Base-by-base conservation (phyloP, 2,329 filamentous ascomycete species). In the Dactylellina haptotyla region DNA sequence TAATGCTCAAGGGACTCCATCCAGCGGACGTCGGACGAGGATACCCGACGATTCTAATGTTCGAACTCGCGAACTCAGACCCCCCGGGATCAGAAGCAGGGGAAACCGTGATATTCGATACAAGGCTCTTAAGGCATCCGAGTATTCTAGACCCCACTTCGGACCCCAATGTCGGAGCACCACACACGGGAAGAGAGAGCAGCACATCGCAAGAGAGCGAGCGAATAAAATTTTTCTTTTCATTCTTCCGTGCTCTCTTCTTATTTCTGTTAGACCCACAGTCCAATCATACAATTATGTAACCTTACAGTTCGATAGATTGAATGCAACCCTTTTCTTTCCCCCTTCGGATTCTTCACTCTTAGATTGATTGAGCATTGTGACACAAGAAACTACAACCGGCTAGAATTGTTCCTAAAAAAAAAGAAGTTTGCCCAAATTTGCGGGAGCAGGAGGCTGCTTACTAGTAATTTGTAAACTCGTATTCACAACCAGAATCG, bases 391-490 rank as follows among this genome's bases (percentile, higher is more conserved):
- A 28, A 32, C n/a, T 20, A 6, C 32, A 34, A 6, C 6, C 32
- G 32, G 32, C 14, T 34, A 14, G 32, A 14, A 34, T 34, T 6
- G 32, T 34, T n/a, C n/a, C n/a, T n/a, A 57, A 20, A 32, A 16
- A 26, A 61, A 61, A 25, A 51, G 48, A 51, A 25, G 16, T 3
- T 32, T 45, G 56, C 20, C 46, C 51, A 59, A 58, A 58, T 50
- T 64, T 30, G 43, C 41, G 57, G 28, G 54, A 30, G 51, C 34
- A 59, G 26, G 50, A 57, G 43, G 32, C 67, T 65, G 67, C 67
- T 72, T 72, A 72, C 62, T 64, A 25, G 65, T 53, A 48, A 67
- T 67, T 67, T 67, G 20, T 67, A 34, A 50, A 58, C 34, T 53
- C 63, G 63, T 67, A 67, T 65, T 65, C 25, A 30, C n/a, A n/a